Evolutionary conservation across 2,329 filamentous ascomycete genomes (phyloP).

Genomic region (Exophiala bonariae): DNA sequence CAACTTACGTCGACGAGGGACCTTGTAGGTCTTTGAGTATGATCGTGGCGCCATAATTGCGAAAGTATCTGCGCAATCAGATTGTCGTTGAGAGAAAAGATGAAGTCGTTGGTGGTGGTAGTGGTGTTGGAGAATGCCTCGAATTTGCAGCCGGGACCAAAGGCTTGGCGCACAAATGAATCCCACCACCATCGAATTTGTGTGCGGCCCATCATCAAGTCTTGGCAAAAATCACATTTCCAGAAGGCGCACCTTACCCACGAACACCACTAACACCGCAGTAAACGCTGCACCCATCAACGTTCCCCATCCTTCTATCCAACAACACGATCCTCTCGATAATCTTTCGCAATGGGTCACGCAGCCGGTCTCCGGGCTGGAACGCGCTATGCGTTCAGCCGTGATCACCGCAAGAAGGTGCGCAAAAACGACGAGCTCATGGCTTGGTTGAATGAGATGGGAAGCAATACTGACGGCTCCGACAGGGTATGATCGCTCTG

Average conservation of each 20-base stretch:
- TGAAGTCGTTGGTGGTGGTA: slow-evolving; percentile 24
- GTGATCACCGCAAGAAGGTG: slow-evolving; percentile 84
- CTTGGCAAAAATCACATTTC: too few relatives aligned
- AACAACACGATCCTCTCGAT: slow-evolving; percentile 34
- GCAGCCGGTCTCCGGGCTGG: slow-evolving; percentile 82
- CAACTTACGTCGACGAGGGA: slow-evolving; percentile 77
- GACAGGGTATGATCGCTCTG: slow-evolving; percentile 80
- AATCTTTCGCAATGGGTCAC: slow-evolving; percentile 66
- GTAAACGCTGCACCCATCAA: background rate
- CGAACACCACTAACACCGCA: slow-evolving; percentile 3
- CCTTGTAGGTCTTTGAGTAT: slow-evolving; percentile 99
- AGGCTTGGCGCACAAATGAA: slow-evolving; percentile 1
- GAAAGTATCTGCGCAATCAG: slow-evolving; percentile 33
- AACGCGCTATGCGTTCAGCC: slow-evolving; percentile 85
- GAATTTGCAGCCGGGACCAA: background rate
- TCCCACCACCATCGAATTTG: background rate
- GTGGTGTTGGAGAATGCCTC: background rate
- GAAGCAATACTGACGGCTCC: too few relatives aligned
- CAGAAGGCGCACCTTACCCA: slow-evolving; percentile 4
- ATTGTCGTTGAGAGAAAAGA: slow-evolving; percentile 17
- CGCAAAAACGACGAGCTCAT: background rate
- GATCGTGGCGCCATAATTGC: slow-evolving; percentile 59
- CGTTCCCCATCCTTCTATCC: slow-evolving; percentile 15
- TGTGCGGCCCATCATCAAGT: background rate
- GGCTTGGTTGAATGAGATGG: background rate